Evolutionary conservation across 495 filamentous ascomycete species (phyloP).

Genomic region (Xylaria telfairii): DNA sequence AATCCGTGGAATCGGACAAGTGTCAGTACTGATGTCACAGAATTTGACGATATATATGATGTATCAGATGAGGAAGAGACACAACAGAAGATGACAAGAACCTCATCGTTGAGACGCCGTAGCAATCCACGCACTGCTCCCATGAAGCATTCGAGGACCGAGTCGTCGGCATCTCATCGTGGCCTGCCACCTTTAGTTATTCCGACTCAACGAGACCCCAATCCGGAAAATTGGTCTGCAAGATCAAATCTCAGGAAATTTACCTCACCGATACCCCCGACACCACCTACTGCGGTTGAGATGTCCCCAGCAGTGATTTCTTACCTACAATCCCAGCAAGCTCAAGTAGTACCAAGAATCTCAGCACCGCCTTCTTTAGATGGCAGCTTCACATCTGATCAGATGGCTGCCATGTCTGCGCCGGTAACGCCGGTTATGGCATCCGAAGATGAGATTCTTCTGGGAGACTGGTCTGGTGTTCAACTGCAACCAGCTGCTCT

Average conservation of each 20-base stretch:
- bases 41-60: conserved; percentile 88
- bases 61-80: conserved; percentile 68
- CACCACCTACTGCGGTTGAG: conserved; percentile 75
- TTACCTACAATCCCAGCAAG: conserved; percentile 62
- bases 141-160: conserved; percentile 33
- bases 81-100: conserved; percentile 36
- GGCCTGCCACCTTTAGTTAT: conserved; percentile 75
- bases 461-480: conserved; percentile 64
- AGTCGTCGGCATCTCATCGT: conserved; percentile 43
- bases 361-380: conserved; percentile 87
- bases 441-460: conserved; percentile 56
- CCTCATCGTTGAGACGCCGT: conserved; percentile 43
- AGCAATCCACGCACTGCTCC: conserved; percentile 41
- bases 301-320: conserved; percentile 77
- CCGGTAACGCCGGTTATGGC: conserved; percentile 80
- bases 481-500: conserved; percentile 79
- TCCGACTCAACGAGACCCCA: conserved; percentile 50
- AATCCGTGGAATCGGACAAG: conserved; percentile 61
- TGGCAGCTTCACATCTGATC: conserved; percentile 85
- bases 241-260: conserved; percentile 56
- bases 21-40: conserved; percentile 61
- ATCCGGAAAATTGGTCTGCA: conserved; percentile 45
- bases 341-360: conserved; percentile 67
- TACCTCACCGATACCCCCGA: conserved; percentile 77
- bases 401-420: conserved; percentile 77